phyloP scores from a whole-genome alignment of 2,329 filamentous ascomycete species.

The Aspergillus sojae region DNA sequence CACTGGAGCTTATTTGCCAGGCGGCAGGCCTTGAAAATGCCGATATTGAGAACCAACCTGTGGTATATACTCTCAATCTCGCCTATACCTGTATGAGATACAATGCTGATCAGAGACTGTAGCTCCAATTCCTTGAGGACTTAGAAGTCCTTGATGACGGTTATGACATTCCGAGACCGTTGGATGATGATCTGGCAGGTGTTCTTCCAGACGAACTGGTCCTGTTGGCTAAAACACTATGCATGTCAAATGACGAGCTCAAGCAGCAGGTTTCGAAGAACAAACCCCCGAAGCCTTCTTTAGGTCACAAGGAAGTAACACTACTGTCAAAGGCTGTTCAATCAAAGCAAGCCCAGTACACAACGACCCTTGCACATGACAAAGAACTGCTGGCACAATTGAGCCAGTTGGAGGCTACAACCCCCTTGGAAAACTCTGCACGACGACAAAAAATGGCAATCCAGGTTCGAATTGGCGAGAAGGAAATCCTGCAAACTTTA shows the following conservation, averaged over 20 bases:
- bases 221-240: conserved; percentile 40
- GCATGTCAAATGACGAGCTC: conserved; percentile 36
- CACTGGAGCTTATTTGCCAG: conserved; percentile 60
- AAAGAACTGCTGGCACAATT: conserved; percentile 41
- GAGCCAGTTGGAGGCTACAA: conserved; percentile 33
- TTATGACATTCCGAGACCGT: conserved; percentile 61
- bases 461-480: conserved; percentile 71
- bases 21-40: conserved; percentile 36
- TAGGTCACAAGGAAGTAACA: conserved; percentile 31
- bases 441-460: conserved; percentile 61
- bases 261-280: conserved; percentile 36
- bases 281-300: conserved; percentile 39
- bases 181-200: conserved; percentile 33
- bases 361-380: conserved; percentile 58
- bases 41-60: conserved; percentile 34
- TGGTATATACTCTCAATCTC: conserved; percentile 24
- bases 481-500: conserved; percentile 63
- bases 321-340: conserved; percentile 39
- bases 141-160: conserved; percentile 69
- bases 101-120: conserved; percentile 16
- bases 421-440: conserved; percentile 35
- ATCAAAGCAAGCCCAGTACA: conserved; percentile 50
- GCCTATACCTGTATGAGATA: not conserved
- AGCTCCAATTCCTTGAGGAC: conserved; percentile 62
- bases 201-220: conserved; percentile 44